These are phyloP conservation scores for Colletotrichum agaves DNA, from an alignment of 2,329 filamentous ascomycete species.

Conservation along the genomic window DNA sequence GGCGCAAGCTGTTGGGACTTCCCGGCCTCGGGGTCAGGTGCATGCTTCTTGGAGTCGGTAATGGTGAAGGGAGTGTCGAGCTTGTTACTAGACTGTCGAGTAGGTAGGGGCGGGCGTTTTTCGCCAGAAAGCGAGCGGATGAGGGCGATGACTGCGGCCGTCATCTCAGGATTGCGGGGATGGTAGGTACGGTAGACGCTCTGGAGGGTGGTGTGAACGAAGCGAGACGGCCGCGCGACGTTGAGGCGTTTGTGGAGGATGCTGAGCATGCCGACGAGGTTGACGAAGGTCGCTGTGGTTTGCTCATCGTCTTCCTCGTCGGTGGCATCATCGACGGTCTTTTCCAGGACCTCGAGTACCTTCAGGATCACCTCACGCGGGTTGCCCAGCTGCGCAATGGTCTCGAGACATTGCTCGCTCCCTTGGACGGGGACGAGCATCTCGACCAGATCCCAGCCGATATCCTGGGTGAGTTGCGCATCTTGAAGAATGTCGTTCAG, in stretches of 20 bases:
- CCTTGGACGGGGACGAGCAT: conserved; percentile 75
- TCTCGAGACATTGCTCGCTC: conserved; percentile 77
- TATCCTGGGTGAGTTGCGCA: conserved; percentile 75
- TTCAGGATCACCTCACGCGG: conserved; percentile 85
- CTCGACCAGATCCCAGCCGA: conserved; percentile 86
- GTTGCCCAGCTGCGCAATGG: conserved; percentile 81
- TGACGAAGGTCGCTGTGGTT: conserved; percentile 67
- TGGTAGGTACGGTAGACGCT: conserved; percentile 75
- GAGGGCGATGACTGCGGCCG: conserved; percentile 76
- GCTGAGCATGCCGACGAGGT: conserved; percentile 76
- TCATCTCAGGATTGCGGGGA: conserved; percentile 72
- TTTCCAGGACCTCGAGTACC: conserved; percentile 77
- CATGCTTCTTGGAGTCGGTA: conserved; percentile 64
- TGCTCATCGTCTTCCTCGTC: conserved; percentile 51
- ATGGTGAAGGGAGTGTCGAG: conserved; percentile 65
- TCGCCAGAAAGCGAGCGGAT: conserved; percentile 75
- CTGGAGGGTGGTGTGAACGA: conserved; percentile 80
- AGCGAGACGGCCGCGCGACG: conserved; percentile 81
- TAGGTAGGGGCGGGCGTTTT: conserved; percentile 71
- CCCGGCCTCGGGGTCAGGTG: conserved; percentile 70
- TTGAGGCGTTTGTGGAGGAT: conserved; percentile 80
- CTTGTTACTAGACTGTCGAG: conserved; percentile 66
- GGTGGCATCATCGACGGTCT: conserved; percentile 55
- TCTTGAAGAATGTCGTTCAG: conserved; percentile 77
- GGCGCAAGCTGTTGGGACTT: conserved; percentile 61